These are phyloP conservation scores for Ceratocystis destructans DNA, from an alignment of 2,329 filamentous ascomycete species.

Conservation along the genomic window DNA sequence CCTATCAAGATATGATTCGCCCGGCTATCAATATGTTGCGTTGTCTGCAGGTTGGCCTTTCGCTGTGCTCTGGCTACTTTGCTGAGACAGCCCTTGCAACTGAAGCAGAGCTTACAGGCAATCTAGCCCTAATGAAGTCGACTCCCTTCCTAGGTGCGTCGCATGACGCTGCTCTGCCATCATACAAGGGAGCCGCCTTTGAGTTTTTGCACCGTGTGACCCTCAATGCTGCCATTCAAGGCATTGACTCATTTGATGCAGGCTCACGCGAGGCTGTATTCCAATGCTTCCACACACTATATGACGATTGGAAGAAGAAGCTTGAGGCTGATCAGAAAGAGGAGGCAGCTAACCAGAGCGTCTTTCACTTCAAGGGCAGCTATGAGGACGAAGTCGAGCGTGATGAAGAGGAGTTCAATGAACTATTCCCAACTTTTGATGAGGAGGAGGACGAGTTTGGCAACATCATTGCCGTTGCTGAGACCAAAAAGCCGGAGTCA, in stretches of 20 bases:
- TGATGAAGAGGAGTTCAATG: conserved; percentile 59
- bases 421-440: conserved; percentile 70
- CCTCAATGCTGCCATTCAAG: conserved; percentile 34
- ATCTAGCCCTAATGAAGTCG: conserved; percentile 29
- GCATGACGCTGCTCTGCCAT: conserved; percentile 21
- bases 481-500: conserved; percentile 15
- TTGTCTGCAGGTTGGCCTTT: conserved; percentile 63
- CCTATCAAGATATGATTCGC: conserved; percentile 72
- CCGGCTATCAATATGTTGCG: conserved; percentile 68
- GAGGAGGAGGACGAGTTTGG: conserved; percentile 29
- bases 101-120: neutral
- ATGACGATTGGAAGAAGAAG: conserved; percentile 65
- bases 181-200: conserved; percentile 26
- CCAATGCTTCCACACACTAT: conserved; percentile 57
- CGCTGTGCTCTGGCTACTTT: conserved; percentile 37
- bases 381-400: conserved; percentile 62
- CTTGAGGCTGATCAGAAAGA: conserved; percentile 63
- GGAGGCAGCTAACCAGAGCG: conserved; percentile 56
- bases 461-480: neutral
- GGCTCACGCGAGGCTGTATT: conserved; percentile 38
- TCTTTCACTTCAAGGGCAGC: conserved; percentile 74
- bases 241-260: conserved; percentile 23
- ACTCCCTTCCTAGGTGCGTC: conserved; percentile 44
- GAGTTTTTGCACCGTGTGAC: conserved; percentile 39
- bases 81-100: conserved; percentile 23